These are phyloP conservation scores for Microdochium bolleyi DNA, from an alignment of 2,329 filamentous ascomycete genomes.

Conservation along the genomic window DNA sequence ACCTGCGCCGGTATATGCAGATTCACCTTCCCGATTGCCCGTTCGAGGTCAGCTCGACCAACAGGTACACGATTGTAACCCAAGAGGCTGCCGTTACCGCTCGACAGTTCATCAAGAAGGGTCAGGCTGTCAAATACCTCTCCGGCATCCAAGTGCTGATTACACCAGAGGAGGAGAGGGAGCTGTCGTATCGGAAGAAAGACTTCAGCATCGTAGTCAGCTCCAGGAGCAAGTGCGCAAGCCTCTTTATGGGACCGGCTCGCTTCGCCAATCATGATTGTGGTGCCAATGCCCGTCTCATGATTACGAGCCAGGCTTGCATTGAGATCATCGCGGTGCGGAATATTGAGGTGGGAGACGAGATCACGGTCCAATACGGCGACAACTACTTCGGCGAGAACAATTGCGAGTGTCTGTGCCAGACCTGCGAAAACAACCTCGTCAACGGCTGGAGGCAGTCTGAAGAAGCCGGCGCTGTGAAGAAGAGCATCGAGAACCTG, in stretches of 20 bases:
- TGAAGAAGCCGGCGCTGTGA: constrained; percentile 35
- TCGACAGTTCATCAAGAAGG: constrained; percentile 67
- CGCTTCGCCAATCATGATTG: constrained; percentile 98
- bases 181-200: constrained; percentile 72
- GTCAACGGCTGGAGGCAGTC: constrained; percentile 75
- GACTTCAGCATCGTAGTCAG: constrained; percentile 98
- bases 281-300: constrained; percentile 79
- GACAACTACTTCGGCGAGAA: constrained; percentile 93
- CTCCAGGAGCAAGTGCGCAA: constrained; percentile 82
- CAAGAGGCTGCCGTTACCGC: constrained; percentile 87
- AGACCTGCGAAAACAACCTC: constrained; percentile 68
- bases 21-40: constrained; percentile 92
- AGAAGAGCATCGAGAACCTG: constrained; percentile 46
- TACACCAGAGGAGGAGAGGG: constrained; percentile 81
- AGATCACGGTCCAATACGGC: constrained; percentile 94
- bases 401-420: constrained; percentile 91
- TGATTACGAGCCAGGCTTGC: constrained; percentile 74
- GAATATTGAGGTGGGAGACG: constrained; percentile 79
- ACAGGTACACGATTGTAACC: constrained; percentile 85
- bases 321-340: constrained; percentile 85
- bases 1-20: constrained; percentile 83
- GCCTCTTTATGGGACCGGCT: constrained; percentile 88
- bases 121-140: constrained; percentile 85
- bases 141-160: constrained; percentile 88
- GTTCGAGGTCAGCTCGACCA: constrained; percentile 86